Conservation (phyloP, 2,329 filamentous ascomycete species). For the Aspergillus spinulosporus region DNA sequence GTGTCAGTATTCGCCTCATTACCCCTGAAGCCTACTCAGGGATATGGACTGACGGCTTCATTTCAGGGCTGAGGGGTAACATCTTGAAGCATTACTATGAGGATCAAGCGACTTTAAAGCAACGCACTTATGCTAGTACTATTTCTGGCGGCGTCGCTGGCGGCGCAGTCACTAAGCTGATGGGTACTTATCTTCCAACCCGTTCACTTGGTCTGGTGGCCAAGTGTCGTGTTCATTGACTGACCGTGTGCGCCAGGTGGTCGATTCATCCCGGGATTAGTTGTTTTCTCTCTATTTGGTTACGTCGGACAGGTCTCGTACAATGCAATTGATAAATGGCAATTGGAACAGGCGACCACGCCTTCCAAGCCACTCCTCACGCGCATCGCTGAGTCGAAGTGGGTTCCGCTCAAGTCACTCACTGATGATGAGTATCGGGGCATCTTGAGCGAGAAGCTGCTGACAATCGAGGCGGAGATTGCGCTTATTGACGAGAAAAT, state of each 20-base stretch:
- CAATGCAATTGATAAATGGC: constrained; percentile 53
- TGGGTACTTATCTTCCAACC: constrained; percentile 44
- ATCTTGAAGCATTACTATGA: constrained; percentile 51
- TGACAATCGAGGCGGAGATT: constrained; percentile 74
- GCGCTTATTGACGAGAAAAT: constrained; percentile 76
- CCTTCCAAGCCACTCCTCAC: constrained; percentile 47
- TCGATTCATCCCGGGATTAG: constrained; percentile 58
- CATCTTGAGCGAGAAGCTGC: constrained; percentile 69
- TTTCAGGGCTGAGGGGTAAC: constrained; percentile 46
- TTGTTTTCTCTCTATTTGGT: constrained; percentile 61
- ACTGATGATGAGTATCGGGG: constrained; percentile 71
- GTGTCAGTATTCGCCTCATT: constrained; percentile 52
- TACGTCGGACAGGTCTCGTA: constrained; percentile 58
- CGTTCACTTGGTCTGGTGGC: neutral
- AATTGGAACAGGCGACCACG: constrained; percentile 39
- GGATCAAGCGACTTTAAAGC: constrained; percentile 55
- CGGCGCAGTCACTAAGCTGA: constrained; percentile 55
- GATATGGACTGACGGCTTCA: constrained; percentile 21
- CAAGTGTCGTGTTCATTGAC: constrained; percentile 18
- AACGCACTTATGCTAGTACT: constrained; percentile 67
- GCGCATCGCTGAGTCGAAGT: constrained; percentile 61
- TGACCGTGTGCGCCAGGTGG: constrained; percentile 48
- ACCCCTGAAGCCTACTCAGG: constrained; percentile 1
- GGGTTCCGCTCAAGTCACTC: constrained; percentile 69
- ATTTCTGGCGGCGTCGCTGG: constrained; percentile 70